These are phyloP conservation scores for Rhododendron simsii DNA, from an alignment of 148 eudicot species.

Conservation along the genomic window DNA sequence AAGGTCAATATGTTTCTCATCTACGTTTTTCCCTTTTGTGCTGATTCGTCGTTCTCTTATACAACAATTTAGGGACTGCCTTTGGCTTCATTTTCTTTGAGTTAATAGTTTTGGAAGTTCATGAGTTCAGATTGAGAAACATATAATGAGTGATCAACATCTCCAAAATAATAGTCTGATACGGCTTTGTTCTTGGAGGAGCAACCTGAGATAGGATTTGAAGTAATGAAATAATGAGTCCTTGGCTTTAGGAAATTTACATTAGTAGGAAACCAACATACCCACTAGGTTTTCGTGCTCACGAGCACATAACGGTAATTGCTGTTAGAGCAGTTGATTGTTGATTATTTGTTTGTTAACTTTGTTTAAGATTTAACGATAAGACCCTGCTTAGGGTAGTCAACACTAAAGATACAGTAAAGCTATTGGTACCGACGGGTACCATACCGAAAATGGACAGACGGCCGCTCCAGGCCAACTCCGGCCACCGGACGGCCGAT, in stretches of 20 bases:
- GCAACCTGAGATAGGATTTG: background rate
- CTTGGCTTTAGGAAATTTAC: background rate
- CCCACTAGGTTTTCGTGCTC: background rate
- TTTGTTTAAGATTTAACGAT: background rate
- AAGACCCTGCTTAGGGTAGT: background rate
- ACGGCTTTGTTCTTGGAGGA: background rate
- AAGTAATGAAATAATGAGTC: background rate
- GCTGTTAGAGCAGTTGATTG: background rate
- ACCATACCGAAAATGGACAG: no score
- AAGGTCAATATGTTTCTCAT: slow-evolving; percentile 4
- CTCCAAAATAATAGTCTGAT: background rate
- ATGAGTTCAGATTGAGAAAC: background rate
- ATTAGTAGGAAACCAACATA: background rate
- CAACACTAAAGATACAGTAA: background rate
- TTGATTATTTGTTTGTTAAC: background rate
- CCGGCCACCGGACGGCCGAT: no score
- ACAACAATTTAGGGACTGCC: background rate
- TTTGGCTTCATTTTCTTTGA: background rate
- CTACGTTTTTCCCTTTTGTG: background rate
- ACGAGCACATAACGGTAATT: background rate
- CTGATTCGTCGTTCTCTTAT: background rate
- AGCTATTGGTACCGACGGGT: no score
- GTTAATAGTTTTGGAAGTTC: background rate
- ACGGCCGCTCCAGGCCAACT: no score
- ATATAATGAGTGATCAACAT: background rate